Conservation (phyloP, 495 filamentous ascomycete species). For the Aspergillus indologenus region DNA sequence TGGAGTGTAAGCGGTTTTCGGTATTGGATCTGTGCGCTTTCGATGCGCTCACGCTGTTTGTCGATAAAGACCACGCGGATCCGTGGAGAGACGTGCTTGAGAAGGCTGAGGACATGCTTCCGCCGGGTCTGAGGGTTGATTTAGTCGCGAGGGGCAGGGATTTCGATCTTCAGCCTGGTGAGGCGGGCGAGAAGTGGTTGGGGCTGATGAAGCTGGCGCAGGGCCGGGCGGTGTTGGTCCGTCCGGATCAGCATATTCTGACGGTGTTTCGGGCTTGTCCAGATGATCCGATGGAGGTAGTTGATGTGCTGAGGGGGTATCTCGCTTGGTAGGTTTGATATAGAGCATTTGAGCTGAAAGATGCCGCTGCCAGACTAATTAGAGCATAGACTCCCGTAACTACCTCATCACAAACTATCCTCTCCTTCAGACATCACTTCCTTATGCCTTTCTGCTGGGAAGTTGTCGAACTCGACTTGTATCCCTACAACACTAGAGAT, state of each 20-base stretch:
- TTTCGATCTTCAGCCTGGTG: slow-evolving; percentile 19
- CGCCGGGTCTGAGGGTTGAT: slow-evolving; percentile 11
- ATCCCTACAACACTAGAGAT: no score
- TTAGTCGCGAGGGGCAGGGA: slow-evolving; percentile 11
- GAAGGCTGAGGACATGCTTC: background rate
- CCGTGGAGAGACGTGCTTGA: slow-evolving; percentile 6
- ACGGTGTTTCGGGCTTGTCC: slow-evolving; percentile 7
- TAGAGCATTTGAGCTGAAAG: no score
- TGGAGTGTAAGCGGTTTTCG: slow-evolving; percentile 26
- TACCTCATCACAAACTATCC: no score
- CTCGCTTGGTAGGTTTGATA: slow-evolving; percentile 7
- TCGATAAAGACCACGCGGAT: slow-evolving; percentile 11
- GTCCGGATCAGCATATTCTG: slow-evolving; percentile 39
- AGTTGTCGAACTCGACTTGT: no score
- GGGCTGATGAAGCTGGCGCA: slow-evolving; percentile 17
- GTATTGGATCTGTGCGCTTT: slow-evolving; percentile 31
- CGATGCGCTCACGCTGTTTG: slow-evolving; percentile 28
- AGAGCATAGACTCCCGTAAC: no score
- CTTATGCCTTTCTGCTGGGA: no score
- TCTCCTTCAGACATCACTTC: no score
- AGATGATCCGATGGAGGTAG: slow-evolving; percentile 1
- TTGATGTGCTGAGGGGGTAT: slow-evolving; percentile 12
- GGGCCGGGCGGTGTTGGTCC: slow-evolving; percentile 28
- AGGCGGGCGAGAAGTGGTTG: slow-evolving; percentile 16
- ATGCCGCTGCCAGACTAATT: no score